phyloP scores from a whole-genome alignment of 129 eudicot genomes.

The Lactuca sativa region DNA sequence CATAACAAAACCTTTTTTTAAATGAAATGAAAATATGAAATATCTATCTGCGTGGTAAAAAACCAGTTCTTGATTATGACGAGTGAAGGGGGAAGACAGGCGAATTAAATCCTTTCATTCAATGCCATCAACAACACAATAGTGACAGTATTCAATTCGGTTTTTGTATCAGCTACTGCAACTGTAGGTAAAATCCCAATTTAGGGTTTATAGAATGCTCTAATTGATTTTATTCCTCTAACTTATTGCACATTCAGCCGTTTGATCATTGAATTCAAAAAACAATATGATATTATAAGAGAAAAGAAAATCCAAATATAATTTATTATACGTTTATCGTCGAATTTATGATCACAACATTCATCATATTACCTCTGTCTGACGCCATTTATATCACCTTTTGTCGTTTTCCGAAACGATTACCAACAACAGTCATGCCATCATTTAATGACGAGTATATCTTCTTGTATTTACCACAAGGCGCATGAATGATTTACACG shows the following conservation, averaged over 20 bases:
- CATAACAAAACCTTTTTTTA: too few species aligned
- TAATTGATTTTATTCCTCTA: neutral
- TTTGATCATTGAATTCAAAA: slow-evolving; percentile 10
- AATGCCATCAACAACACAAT: slow-evolving; percentile 59
- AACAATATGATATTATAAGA: neutral
- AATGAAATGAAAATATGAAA: too few species aligned
- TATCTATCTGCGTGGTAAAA: slow-evolving; percentile 8
- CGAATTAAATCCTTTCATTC: slow-evolving; percentile 46
- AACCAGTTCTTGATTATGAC: too few species aligned
- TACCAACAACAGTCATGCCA: slow-evolving; percentile 15
- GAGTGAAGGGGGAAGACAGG: slow-evolving; percentile 8
- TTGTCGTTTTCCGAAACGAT: slow-evolving; percentile 18
- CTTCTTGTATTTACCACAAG: neutral
- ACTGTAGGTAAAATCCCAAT: slow-evolving; percentile 12
- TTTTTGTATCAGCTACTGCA: slow-evolving; percentile 27
- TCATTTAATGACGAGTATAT: slow-evolving; percentile 6
- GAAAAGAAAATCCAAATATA: neutral
- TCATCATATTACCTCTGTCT: slow-evolving; percentile 24
- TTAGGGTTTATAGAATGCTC: slow-evolving; percentile 10
- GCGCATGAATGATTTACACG: neutral
- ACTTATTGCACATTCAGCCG: slow-evolving; percentile 8
- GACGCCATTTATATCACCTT: slow-evolving; percentile 28
- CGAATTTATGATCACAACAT: slow-evolving; percentile 25
- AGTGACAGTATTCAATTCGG: slow-evolving; percentile 48
- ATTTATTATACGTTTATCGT: neutral